A percentile compares a stretch with the other conserved stretches of the same genome.
These are phyloP conservation scores for Citrus sp. DNA, from an alignment of 345 rosid genomes.

Conservation along the genomic window DNA sequence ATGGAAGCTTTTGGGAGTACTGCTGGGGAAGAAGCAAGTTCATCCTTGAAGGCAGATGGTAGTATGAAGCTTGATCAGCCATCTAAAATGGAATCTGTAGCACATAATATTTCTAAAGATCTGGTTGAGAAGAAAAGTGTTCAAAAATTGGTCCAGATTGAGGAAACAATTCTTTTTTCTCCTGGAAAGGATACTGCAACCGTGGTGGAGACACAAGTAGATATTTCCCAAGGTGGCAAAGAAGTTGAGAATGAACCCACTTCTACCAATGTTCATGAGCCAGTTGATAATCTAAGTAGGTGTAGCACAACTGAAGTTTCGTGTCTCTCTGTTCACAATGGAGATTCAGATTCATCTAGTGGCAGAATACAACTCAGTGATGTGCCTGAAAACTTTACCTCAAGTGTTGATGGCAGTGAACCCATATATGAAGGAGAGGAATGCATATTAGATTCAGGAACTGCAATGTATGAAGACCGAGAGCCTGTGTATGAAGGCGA, in stretches of 20 bases:
- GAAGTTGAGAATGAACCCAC: constrained; percentile 22
- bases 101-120: constrained; percentile 25
- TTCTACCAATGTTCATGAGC: constrained; percentile 27
- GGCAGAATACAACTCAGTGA: constrained; percentile 47
- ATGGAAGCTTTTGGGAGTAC: constrained; percentile 21
- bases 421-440: constrained; percentile 99
- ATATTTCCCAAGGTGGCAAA: constrained; percentile 20
- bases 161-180: constrained; percentile 26
- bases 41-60: constrained; percentile 29
- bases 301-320: constrained; percentile 16
- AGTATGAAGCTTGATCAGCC: constrained; percentile 29
- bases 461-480: constrained; percentile 47
- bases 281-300: constrained; percentile 34
- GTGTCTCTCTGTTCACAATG: constrained; percentile 28
- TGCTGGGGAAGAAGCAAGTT: constrained; percentile 25
- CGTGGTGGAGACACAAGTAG: constrained; percentile 18
- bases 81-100: constrained; percentile 24
- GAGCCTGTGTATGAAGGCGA: constrained; percentile 99
- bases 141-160: constrained; percentile 24
- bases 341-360: constrained; percentile 49
- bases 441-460: constrained; percentile 68
- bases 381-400: constrained; percentile 42
- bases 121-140: constrained; percentile 19
- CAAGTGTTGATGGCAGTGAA: constrained; percentile 69
- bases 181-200: constrained; percentile 25